Evolutionary conservation across 306 rosid genomes (phyloP), one percentile per base, ranked within the genome.

Genomic region (Cucurbita argyrosperma): DNA sequence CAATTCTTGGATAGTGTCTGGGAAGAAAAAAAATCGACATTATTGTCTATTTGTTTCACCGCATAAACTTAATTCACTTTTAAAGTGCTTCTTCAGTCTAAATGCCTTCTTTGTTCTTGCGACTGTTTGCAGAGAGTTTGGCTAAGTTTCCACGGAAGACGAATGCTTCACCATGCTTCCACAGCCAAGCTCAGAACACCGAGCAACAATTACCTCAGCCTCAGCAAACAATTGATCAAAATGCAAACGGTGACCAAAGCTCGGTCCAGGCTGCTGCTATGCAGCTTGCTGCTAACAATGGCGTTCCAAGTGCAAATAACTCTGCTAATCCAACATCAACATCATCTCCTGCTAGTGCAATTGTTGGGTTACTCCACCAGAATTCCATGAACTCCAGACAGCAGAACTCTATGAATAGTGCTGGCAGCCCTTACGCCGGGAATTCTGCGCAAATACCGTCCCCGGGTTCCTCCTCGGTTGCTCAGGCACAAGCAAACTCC

Each of bases 281-380:
- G 65, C 65, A 60, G 65, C 65, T 60, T 60, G 43, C 71, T 60
- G 86, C 81, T 72, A 79, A 79, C 85, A 94, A 85, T 81, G 96
- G 96, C 65, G 81, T 88, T 82, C 83, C 87, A 75, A 80, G 86
- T 77, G 90, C 87, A 82, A 90, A 82, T 85, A 91, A 86, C 76
- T 46, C 79, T 50, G 82, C 81, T 63, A 89, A 83, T 78, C 53
- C 88, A 35, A 90, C 89, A 47, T 83, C 97, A 75, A 80, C 97
- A 72, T 84, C 97, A 39, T 80, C 96, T 57, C 72, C 89, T 64
- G 79, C 96, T 52, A 94, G 97, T 82, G 89, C 99, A 58, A 94
- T 94, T 60, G 99, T 85, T 74, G 97, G 99, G 74, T 88, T 95
- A 78, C 96, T 89, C 61, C 96, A 91, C 79, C 99, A 91, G 76